Percentiles rank a stretch among this genome's conserved stretches.
phyloP scores from a whole-genome alignment of 2,329 filamentous ascomycete genomes.

The Phialemonium atrogriseum region DNA sequence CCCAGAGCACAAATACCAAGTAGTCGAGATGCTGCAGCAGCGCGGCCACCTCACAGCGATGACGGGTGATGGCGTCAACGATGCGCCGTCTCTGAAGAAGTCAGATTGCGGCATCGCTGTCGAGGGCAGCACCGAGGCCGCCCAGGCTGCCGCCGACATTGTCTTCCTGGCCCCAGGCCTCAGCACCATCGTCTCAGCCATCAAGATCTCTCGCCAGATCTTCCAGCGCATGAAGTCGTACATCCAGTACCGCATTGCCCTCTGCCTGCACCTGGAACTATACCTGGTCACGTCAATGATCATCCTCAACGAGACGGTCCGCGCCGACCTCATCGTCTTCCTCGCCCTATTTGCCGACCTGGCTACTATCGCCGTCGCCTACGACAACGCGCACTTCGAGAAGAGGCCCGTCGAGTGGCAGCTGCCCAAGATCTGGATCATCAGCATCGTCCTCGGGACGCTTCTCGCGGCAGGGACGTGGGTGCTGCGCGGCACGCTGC shows the following conservation, averaged over 20 bases:
- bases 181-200: constrained; percentile 62
- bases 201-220: constrained; percentile 67
- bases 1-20: constrained; percentile 69
- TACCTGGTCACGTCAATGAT: constrained; percentile 73
- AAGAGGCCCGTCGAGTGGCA: constrained; percentile 72
- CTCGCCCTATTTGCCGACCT: constrained; percentile 72
- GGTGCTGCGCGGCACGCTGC: constrained; percentile 64
- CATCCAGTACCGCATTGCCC: constrained; percentile 69
- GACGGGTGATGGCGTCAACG: constrained; percentile 71
- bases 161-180: constrained; percentile 68
- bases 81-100: constrained; percentile 66
- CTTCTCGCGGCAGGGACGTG: constrained; percentile 64
- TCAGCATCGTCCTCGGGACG: constrained; percentile 59
- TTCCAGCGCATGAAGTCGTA: constrained; percentile 75
- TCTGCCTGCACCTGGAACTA: constrained; percentile 66
- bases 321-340: constrained; percentile 67
- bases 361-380: constrained; percentile 70
- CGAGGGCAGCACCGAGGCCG: constrained; percentile 63
- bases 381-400: constrained; percentile 73
- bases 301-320: constrained; percentile 70
- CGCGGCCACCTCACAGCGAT: constrained; percentile 66
- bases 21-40: constrained; percentile 63
- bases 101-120: constrained; percentile 68
- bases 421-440: constrained; percentile 74
- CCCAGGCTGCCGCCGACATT: constrained; percentile 65